Base-by-base conservation (phyloP, 139 green algal species). In the Chlamydomonas urium region DNA sequence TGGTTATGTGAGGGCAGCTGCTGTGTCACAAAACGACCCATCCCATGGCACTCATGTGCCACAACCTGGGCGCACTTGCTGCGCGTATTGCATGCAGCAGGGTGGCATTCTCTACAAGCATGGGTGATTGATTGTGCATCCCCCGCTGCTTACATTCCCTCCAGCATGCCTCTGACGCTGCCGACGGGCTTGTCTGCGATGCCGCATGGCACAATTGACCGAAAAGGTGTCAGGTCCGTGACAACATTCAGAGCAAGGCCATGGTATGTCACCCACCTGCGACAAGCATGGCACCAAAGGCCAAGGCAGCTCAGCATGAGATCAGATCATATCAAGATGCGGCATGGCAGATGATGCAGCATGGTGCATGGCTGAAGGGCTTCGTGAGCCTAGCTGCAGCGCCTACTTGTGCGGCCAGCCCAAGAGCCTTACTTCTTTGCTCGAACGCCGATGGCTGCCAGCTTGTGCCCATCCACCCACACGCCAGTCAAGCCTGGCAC, bases 241-340 rank as follows among this genome's bases (percentile, higher is more conserved):
- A 38, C 73, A 3, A 94, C 87, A 74, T 99, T 99, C 2, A 98
- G 78, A 17, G 93, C 93, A 8, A 97, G 26, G 4, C 95, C 95
- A 72, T 99, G 93, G 56, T 82, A 86, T 8, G 89, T 88, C 26
- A 97, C 73, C 63, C 93, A 96, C 26, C 83, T 85, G 23, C 47
- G 24, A 4, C 26, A 63, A 63, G 10, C 10, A 32, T 14, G 24
- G 17, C 14, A 21, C 53, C 24, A 33, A 63, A 31, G 26, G 10
- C 6, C 53, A 63, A 63, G 26, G 6, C 24, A 63, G 45, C 21
- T 26, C 45, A 56, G 45, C 21, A 56, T 21, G 21, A 21, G 17
- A 56, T 17, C 21, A 56, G 17, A 17, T 56, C 21, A 17, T 56
- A 21, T 56, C 17, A 21, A 17, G 21, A 21, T 56, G 21, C 45